A percentile compares a stretch with the other conserved stretches of the same genome.
These are phyloP conservation scores for Jamesozyma rosinii DNA, from an alignment of 805 yeast species.

Conservation along the genomic window DNA sequence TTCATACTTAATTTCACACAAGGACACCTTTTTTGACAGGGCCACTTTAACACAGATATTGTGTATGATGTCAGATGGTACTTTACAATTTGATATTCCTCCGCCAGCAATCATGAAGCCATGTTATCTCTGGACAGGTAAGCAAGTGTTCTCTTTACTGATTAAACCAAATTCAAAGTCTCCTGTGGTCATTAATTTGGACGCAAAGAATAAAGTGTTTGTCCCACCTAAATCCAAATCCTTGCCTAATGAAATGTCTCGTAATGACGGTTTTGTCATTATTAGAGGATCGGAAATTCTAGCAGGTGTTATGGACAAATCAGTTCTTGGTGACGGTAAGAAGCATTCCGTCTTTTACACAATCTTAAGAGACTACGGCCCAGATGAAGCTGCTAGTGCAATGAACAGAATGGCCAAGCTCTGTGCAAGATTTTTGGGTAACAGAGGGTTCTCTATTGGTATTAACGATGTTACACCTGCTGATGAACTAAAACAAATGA, in stretches of 20 bases:
- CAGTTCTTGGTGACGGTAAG: conserved; percentile 94
- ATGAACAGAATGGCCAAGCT: conserved; percentile 99
- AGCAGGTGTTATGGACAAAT: conserved; percentile 95
- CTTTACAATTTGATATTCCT: conserved; percentile 80
- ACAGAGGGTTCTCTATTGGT: conserved; percentile 95
- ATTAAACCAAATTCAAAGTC: conserved; percentile 73
- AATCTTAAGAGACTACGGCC: conserved; percentile 91
- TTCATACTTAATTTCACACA: conserved; percentile 82
- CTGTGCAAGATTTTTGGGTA: conserved; percentile 90
- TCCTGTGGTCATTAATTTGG: conserved; percentile 79
- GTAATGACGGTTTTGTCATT: conserved; percentile 89
- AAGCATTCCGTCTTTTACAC: conserved; percentile 94
- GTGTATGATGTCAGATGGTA: conserved; percentile 94
- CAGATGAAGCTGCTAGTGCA: conserved; percentile 87
- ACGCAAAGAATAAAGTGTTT: conserved; percentile 88
- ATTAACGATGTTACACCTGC: conserved; percentile 97
- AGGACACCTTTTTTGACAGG: conserved; percentile 87
- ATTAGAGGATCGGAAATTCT: conserved; percentile 83
- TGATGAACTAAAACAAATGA: conserved; percentile 56
- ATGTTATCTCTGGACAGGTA: conserved; percentile 88
- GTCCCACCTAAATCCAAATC: conserved; percentile 59
- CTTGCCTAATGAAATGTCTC: conserved; percentile 87
- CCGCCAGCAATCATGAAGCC: conserved; percentile 94
- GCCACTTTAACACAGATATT: conserved; percentile 73
- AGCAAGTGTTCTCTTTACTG: conserved; percentile 81